phyloP scores from a whole-genome alignment of 148 eudicot species.

The Fagopyrum tataricum region DNA sequence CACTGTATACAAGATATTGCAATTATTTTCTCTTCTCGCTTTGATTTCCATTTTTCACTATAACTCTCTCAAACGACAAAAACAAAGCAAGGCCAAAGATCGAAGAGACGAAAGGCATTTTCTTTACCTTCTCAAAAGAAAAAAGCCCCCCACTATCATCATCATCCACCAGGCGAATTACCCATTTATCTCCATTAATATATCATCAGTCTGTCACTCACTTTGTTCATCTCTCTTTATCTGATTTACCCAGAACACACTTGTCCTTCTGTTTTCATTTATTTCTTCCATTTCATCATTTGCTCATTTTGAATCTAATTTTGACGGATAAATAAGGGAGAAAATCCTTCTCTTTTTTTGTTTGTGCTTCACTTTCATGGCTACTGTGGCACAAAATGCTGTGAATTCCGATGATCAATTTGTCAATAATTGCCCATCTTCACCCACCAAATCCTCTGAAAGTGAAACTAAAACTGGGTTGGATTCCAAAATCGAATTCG shows the following conservation, averaged over 20 bases:
- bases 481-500: conserved; percentile 48
- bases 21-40: background rate
- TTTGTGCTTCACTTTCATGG: conserved; percentile 22
- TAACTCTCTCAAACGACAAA: background rate
- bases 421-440: conserved; percentile 18
- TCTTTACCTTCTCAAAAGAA: background rate
- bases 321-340: background rate
- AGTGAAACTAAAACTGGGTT: conserved; percentile 26
- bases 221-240: background rate
- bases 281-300: background rate
- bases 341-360: background rate
- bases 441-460: conserved; percentile 33
- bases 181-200: background rate
- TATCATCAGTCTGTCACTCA: conserved; percentile 1
- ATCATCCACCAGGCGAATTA: background rate
- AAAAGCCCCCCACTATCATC: background rate
- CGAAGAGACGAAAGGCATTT: background rate
- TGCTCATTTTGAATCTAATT: background rate
- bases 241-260: background rate
- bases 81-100: background rate
- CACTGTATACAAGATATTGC: no score
- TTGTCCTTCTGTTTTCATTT: background rate
- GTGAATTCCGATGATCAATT: conserved; percentile 34
- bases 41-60: background rate
- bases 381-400: conserved; percentile 35